These are phyloP conservation scores for Oryza meridionalis DNA, from an alignment of 176 grass and related monocot species.

Conservation along the genomic window DNA sequence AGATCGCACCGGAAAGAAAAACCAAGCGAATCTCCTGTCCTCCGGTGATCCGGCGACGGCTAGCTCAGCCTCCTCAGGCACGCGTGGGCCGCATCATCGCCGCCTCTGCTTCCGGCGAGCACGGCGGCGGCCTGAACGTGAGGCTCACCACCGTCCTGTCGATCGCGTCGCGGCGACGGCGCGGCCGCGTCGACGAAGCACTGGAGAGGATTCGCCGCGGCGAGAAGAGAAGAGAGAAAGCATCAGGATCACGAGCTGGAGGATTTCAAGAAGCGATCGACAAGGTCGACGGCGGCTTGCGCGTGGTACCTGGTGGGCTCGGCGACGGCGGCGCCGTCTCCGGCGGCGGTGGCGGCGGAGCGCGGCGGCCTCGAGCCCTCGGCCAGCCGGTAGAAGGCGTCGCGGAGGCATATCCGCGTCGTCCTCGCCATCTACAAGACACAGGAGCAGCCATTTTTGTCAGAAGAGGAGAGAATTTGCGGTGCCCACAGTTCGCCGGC, in stretches of 20 bases:
- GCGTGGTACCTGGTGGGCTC: neutral
- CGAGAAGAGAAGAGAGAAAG: neutral
- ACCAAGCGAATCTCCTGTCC: neutral
- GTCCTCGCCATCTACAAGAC: constrained; percentile 61
- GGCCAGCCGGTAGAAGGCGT: constrained; percentile 78
- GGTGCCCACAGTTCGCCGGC: neutral
- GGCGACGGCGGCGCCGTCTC: neutral
- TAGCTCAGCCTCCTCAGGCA: neutral
- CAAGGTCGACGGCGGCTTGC: neutral
- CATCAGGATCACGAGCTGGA: neutral
- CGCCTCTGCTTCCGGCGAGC: neutral
- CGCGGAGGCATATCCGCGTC: constrained; percentile 72
- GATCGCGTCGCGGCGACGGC: constrained; percentile 37
- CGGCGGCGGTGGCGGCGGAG: neutral
- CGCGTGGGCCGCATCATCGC: neutral
- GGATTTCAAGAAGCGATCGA: neutral
- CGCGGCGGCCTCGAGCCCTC: constrained; percentile 38
- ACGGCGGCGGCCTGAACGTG: constrained; percentile 33
- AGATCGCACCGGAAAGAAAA: neutral
- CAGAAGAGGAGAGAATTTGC: neutral
- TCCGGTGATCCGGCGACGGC: neutral
- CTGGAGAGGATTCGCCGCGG: constrained; percentile 35
- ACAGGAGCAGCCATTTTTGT: neutral
- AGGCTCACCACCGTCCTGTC: constrained; percentile 68
- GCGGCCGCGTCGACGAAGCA: neutral